Evolutionary conservation across 1,284 basidiomycete species (phyloP).

Genomic region (Hypsizygus ulmarius): DNA sequence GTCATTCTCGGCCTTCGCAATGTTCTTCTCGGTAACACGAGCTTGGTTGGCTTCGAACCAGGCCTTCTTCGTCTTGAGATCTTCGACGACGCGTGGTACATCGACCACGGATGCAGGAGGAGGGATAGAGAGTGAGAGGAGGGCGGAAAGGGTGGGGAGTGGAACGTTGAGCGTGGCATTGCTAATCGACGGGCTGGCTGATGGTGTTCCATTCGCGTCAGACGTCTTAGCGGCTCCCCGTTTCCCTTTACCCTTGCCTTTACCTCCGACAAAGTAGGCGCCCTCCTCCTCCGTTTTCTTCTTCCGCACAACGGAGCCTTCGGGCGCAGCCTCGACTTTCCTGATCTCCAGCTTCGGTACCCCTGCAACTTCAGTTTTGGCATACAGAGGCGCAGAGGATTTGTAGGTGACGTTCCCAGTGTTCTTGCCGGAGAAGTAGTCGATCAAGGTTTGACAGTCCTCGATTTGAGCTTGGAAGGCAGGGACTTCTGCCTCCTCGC

Average conservation of each 20-base stretch:
- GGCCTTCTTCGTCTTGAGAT: constrained; percentile 91
- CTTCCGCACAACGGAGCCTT: constrained; percentile 81
- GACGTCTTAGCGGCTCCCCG: constrained; percentile 16
- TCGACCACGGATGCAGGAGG: constrained; percentile 82
- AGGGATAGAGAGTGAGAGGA: constrained; percentile 87
- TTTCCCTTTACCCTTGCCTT: constrained; percentile 60
- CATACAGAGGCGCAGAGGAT: constrained; percentile 34
- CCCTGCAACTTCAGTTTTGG: constrained; percentile 55
- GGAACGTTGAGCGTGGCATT: constrained; percentile 72
- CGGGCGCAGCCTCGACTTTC: constrained; percentile 73
- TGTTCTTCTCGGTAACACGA: constrained; percentile 65
- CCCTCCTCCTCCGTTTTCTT: constrained; percentile 90
- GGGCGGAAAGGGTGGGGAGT: constrained; percentile 82
- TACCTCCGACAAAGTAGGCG: constrained; percentile 77
- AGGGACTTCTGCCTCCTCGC: constrained; percentile 89
- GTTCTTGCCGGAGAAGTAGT: constrained; percentile 81
- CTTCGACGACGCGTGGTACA: constrained; percentile 81
- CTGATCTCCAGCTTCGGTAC: constrained; percentile 85
- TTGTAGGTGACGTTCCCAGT: constrained; percentile 54
- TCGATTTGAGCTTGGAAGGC: constrained; percentile 95
- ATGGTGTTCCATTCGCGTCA: constrained; percentile 40
- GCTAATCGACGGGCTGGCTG: constrained; percentile 37
- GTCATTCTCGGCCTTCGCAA: constrained; percentile 78
- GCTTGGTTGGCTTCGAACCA: constrained; percentile 88
- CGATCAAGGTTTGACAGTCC: constrained; percentile 94